Conservation (phyloP, 805 yeast species). For the Barnettozyma siamensis region DNA sequence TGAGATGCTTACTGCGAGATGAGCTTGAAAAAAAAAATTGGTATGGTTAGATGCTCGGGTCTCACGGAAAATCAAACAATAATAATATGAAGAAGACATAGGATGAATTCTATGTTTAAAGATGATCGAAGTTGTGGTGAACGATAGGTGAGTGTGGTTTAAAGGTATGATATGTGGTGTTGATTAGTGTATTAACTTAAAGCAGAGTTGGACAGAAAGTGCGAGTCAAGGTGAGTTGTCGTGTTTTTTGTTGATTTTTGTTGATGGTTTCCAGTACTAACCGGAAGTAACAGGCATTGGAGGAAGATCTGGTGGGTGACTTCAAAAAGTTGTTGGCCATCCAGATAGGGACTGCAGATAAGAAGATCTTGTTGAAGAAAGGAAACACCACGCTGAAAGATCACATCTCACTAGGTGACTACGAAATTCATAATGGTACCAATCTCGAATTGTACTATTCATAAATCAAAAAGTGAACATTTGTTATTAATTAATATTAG, state of each 20-base stretch:
- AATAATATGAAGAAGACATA: no score
- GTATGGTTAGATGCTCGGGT: neutral
- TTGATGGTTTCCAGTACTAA: no score
- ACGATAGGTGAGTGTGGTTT: conserved; percentile 45
- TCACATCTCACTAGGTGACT: conserved; percentile 89
- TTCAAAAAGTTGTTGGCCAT: conserved; percentile 78
- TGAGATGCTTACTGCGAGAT: no score
- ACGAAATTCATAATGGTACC: conserved; percentile 87
- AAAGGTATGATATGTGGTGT: neutral
- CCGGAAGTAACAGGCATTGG: conserved; percentile 44
- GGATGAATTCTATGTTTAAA: no score
- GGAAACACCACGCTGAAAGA: conserved; percentile 83
- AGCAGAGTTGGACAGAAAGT: conserved; percentile 78
- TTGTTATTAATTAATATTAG: no score
- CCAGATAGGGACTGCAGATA: conserved; percentile 73
- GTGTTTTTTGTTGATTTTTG: no score
- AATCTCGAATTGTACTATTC: conserved; percentile 79
- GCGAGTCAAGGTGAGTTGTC: conserved; percentile 50
- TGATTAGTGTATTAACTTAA: conserved; percentile 11
- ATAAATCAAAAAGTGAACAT: conserved; percentile 20
- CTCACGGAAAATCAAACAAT: neutral
- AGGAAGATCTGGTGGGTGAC: conserved; percentile 82
- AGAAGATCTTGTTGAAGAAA: conserved; percentile 64
- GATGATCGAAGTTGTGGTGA: conserved; percentile 71
- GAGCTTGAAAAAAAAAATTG: neutral